Evolutionary conservation across 2,329 filamentous ascomycete genomes (phyloP).

Genomic region (Paraconiothyrium brasiliense): DNA sequence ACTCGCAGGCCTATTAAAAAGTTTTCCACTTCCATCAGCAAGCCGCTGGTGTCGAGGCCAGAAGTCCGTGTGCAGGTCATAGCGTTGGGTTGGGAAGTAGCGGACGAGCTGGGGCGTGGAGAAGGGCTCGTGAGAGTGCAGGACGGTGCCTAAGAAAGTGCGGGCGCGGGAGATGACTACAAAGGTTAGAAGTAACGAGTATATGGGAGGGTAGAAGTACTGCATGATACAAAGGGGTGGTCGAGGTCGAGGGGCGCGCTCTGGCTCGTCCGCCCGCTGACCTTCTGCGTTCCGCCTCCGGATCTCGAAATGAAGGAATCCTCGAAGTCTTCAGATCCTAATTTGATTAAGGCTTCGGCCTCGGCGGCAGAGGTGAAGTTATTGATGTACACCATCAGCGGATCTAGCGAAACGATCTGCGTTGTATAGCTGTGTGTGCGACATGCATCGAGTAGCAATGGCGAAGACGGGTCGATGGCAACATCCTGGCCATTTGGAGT

Average conservation of each 20-base stretch:
- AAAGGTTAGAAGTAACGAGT: background rate
- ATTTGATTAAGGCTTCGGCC: constrained; percentile 26
- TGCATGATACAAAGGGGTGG: constrained; percentile 34
- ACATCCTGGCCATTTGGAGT: background rate
- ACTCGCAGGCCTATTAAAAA: constrained; percentile 33
- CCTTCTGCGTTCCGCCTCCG: constrained; percentile 25
- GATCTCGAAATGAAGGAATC: constrained; percentile 34
- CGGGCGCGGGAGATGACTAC: constrained; percentile 31
- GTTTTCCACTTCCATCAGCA: constrained; percentile 21
- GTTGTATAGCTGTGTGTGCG: constrained; percentile 33
- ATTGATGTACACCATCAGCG: constrained; percentile 40
- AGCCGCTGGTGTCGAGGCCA: constrained; percentile 36
- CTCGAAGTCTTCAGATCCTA: constrained; percentile 30
- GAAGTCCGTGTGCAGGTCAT: constrained; percentile 39
- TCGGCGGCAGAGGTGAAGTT: constrained; percentile 36
- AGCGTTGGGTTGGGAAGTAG: constrained; percentile 33
- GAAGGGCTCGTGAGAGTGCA: constrained; percentile 34
- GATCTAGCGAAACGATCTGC: constrained; percentile 38
- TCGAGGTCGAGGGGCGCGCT: constrained; percentile 31
- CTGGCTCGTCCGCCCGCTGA: constrained; percentile 34
- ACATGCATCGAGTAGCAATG: constrained; percentile 24
- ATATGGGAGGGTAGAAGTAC: background rate
- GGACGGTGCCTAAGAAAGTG: constrained; percentile 35
- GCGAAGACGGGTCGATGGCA: constrained; percentile 3
- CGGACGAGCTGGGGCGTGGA: constrained; percentile 36